These are phyloP conservation scores for Acidomyces sp. DNA, from an alignment of 495 filamentous ascomycete species.

Conservation along the genomic window DNA sequence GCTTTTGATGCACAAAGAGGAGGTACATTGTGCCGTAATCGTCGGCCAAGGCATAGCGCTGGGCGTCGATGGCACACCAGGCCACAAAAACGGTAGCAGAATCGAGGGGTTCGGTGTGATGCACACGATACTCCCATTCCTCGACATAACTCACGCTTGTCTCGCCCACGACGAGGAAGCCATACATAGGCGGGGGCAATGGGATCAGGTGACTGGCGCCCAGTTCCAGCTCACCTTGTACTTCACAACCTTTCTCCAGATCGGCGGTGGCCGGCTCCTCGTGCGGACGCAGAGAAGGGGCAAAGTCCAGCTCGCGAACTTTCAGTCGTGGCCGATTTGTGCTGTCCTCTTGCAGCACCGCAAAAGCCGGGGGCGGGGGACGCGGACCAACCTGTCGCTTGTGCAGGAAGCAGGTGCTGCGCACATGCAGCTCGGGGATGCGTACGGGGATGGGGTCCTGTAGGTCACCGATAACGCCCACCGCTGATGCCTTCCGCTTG, in stretches of 20 bases:
- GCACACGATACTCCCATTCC: slow-evolving; percentile 49
- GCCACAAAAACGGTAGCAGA: slow-evolving; percentile 72
- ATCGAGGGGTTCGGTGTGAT: slow-evolving; percentile 45
- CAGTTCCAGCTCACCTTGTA: slow-evolving; percentile 50
- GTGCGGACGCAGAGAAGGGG: slow-evolving; percentile 28
- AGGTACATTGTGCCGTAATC: slow-evolving; percentile 76
- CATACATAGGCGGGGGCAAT: slow-evolving; percentile 45
- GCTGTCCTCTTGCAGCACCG: slow-evolving; percentile 68
- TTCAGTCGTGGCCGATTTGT: slow-evolving; percentile 47
- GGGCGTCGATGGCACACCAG: slow-evolving; percentile 72
- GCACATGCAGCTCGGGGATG: slow-evolving; percentile 76
- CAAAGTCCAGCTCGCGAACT: slow-evolving; percentile 43
- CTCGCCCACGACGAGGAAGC: slow-evolving; percentile 69
- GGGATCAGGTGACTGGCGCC: slow-evolving; percentile 77
- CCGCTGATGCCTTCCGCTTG: slow-evolving; percentile 34
- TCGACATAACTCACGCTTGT: slow-evolving; percentile 72
- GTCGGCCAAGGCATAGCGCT: slow-evolving; percentile 75
- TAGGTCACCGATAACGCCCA: slow-evolving; percentile 48
- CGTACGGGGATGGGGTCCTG: slow-evolving; percentile 58
- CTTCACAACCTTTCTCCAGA: slow-evolving; percentile 31
- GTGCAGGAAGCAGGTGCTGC: slow-evolving; percentile 68
- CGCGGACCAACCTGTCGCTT: slow-evolving; percentile 35
- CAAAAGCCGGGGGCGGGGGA: slow-evolving; percentile 57
- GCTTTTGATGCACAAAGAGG: slow-evolving; percentile 57
- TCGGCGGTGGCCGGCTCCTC: slow-evolving; percentile 38